Percentiles rank a stretch among this genome's conserved stretches.
phyloP scores from a whole-genome alignment of 352 stramenopile species.

The Pythium phragmitis region DNA sequence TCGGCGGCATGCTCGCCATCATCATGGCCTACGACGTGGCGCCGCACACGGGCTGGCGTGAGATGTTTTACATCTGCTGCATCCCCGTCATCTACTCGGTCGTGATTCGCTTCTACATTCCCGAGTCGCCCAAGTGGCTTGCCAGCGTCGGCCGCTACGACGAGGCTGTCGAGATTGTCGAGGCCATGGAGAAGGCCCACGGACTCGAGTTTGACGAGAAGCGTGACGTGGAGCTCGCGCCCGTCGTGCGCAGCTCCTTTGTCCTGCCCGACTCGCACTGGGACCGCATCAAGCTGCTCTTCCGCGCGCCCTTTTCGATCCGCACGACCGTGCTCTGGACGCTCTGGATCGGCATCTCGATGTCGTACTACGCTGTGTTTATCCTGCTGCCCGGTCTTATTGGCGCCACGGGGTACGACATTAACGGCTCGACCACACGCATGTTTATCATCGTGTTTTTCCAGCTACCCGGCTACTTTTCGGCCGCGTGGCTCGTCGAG shows the following conservation, averaged over 20 bases:
- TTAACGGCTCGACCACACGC: slow-evolving; percentile 49
- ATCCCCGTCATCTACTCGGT: slow-evolving; percentile 51
- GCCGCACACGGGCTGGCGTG: slow-evolving; percentile 53
- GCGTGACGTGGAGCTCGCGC: slow-evolving; percentile 28
- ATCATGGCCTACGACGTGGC: slow-evolving; percentile 48
- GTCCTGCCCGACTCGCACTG: slow-evolving; percentile 44
- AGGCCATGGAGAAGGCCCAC: slow-evolving; percentile 51
- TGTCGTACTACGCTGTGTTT: slow-evolving; percentile 74
- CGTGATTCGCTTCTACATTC: slow-evolving; percentile 51
- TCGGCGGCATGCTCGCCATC: slow-evolving; percentile 61
- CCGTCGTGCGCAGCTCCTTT: slow-evolving; percentile 3
- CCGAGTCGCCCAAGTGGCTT: slow-evolving; percentile 74
- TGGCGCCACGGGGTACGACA: slow-evolving; percentile 55
- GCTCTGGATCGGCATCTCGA: slow-evolving; percentile 67
- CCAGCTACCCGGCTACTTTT: slow-evolving; percentile 64
- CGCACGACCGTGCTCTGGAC: slow-evolving; percentile 64
- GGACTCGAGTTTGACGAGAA: slow-evolving; percentile 48
- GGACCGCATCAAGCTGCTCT: slow-evolving; percentile 55
- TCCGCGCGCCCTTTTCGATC: slow-evolving; percentile 45
- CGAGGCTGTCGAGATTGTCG: slow-evolving; percentile 56
- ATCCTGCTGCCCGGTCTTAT: slow-evolving; percentile 58
- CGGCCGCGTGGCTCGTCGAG: slow-evolving; percentile 51
- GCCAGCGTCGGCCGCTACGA: slow-evolving; percentile 62
- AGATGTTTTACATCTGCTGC: slow-evolving; percentile 56
- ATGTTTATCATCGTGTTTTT: slow-evolving; percentile 65